These are phyloP conservation scores for Xerocomus nothofagi DNA, from an alignment of 1,284 basidiomycete species.

Conservation along the genomic window DNA sequence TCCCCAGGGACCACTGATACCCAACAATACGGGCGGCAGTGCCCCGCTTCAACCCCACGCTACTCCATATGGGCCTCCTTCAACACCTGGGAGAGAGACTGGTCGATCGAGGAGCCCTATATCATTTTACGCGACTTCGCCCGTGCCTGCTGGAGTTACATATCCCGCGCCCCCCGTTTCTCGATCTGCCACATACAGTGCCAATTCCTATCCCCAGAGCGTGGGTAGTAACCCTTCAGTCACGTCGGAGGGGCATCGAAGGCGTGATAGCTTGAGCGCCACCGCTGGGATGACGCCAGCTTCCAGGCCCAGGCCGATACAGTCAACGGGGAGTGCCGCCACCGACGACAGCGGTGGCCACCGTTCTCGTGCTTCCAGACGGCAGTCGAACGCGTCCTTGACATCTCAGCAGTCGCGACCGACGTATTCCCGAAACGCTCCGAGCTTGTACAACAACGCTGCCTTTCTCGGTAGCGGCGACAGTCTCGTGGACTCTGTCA, in stretches of 20 bases:
- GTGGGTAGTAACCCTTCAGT: slow-evolving; percentile 19
- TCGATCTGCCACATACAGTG: slow-evolving; percentile 24
- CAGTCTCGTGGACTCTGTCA: slow-evolving; percentile 27
- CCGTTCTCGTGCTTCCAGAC: slow-evolving; percentile 11
- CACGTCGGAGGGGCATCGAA: slow-evolving; percentile 28
- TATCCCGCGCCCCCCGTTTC: slow-evolving; percentile 32
- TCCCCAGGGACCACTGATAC: slow-evolving; percentile 25
- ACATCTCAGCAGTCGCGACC: slow-evolving; percentile 24
- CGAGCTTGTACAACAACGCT: slow-evolving; percentile 27
- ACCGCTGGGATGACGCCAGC: slow-evolving; percentile 33
- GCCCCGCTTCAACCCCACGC: slow-evolving; percentile 12
- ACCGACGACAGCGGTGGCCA: slow-evolving; percentile 11
- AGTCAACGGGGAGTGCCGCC: slow-evolving; percentile 8
- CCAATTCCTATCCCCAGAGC: background rate
- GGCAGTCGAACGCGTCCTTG: slow-evolving; percentile 27
- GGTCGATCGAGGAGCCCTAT: slow-evolving; percentile 23
- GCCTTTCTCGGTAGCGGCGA: slow-evolving; percentile 28
- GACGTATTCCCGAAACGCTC: slow-evolving; percentile 23
- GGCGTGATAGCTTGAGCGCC: slow-evolving; percentile 25
- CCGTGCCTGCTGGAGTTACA: slow-evolving; percentile 27
- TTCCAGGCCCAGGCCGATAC: slow-evolving; percentile 12
- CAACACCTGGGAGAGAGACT: slow-evolving; percentile 25
- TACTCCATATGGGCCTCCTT: slow-evolving; percentile 9
- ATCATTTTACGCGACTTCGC: slow-evolving; percentile 30
- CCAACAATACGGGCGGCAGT: slow-evolving; percentile 12